Conservation (phyloP, 2,329 filamentous ascomycete genomes). For the Cladosporium sphaerospermum region DNA sequence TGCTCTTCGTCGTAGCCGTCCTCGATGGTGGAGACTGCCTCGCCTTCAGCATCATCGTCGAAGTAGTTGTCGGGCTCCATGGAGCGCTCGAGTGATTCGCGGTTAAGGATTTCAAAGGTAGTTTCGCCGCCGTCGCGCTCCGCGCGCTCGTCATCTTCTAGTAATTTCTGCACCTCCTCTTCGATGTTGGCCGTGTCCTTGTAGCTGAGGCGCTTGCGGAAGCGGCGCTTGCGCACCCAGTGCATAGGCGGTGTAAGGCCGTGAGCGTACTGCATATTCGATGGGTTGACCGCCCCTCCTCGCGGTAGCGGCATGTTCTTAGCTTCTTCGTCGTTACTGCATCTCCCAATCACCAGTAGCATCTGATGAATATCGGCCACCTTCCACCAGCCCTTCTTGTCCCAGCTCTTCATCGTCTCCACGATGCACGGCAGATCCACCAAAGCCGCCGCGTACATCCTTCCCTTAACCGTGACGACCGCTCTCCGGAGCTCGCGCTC, state of each 20-base stretch:
- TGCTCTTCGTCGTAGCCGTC: slow-evolving; percentile 40
- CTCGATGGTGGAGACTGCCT: slow-evolving; percentile 25
- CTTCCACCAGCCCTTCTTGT: slow-evolving; percentile 81
- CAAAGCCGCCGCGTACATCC: slow-evolving; percentile 68
- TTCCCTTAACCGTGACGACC: slow-evolving; percentile 61
- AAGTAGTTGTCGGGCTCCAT: slow-evolving; percentile 32
- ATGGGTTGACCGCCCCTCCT: slow-evolving; percentile 57
- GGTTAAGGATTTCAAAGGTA: slow-evolving; percentile 25
- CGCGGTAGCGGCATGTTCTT: slow-evolving; percentile 54
- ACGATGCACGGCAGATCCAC: slow-evolving; percentile 82
- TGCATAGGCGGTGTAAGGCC: slow-evolving; percentile 85
- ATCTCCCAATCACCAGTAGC: slow-evolving; percentile 68
- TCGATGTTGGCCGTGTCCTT: slow-evolving; percentile 83
- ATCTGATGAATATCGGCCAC: slow-evolving; percentile 85
- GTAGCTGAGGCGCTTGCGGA: slow-evolving; percentile 74
- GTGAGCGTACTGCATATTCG: slow-evolving; percentile 69
- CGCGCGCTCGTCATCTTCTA: slow-evolving; percentile 57
- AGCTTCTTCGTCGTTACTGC: slow-evolving; percentile 50
- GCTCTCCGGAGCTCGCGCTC: slow-evolving; percentile 67
- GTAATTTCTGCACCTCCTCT: slow-evolving; percentile 66
- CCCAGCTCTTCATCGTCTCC: slow-evolving; percentile 91
- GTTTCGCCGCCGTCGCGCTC: slow-evolving; percentile 49
- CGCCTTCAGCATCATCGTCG: slow-evolving; percentile 27
- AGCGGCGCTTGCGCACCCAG: slow-evolving; percentile 73
- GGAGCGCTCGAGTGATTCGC: slow-evolving; percentile 40